Base-by-base conservation (phyloP, 805 yeast genomes). In the Pachysolen tannophilus region DNA sequence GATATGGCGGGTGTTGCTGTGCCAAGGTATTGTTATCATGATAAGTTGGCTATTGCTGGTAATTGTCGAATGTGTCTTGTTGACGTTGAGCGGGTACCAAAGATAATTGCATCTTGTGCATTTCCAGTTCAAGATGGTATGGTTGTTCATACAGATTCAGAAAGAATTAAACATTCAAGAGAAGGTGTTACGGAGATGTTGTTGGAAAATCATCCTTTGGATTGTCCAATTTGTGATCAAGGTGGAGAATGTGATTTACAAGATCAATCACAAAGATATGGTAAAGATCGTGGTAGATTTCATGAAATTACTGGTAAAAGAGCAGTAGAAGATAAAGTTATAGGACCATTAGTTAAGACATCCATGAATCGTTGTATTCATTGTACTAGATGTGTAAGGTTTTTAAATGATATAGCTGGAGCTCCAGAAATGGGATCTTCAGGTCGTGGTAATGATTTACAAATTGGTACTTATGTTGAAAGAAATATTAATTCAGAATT, bases 191-290 rank as follows among this genome's bases (percentile, higher is more conserved):
- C 94, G 29, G 95, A 85, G 61, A 82, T 84, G 78, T 63, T 84
- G 43, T 69, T 84, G 44, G 85, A 84, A 47, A 85, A 85, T 67
- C 95, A 84, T 65, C 95, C 95, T 16, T 69, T 84, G 53, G 95
- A 85, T 64, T 84, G 94, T 63, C 95, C 94, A 17, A 81, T 84
- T 37, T 84, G 95, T 61, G 95, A 84, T 62, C 95, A 84, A 62
- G 95, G 94, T 61, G 95, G 95, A 45, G 95, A 84, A 60, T 84
- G 95, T 67, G 95, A 84, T 56, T 70, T 84, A 48, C 95, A 85
- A 64, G 95, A 85, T 55, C 95, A 84, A 65, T 68, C 85, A 14
- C 64, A 78, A 53, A 72, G 92, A 55, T 82, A 82, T 54, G 95
- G 95, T 40, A 62, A 82, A 35, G 95, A 84, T 61, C 73, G 94